A percentile compares a stretch with the other conserved stretches of the same genome.
phyloP scores from a whole-genome alignment of 371 early-diverging fungal genomes.

The Sporodiniella umbellata region DNA sequence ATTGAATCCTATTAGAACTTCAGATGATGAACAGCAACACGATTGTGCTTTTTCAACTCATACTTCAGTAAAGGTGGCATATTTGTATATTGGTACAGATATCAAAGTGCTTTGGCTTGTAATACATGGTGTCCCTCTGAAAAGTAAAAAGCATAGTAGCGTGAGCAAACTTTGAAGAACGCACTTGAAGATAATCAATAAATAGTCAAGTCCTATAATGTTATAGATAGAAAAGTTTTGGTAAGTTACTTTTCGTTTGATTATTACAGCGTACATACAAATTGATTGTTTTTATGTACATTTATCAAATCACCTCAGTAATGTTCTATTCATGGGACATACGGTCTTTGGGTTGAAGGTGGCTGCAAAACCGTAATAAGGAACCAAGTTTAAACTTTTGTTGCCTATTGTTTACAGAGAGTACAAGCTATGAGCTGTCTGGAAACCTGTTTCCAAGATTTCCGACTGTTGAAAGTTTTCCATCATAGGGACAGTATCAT shows the following conservation, averaged over 20 bases:
- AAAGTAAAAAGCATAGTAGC: conserved; percentile 5
- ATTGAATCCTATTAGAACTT: conserved; percentile 3
- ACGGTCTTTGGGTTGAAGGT: conserved; percentile 4
- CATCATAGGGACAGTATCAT: conserved; percentile 21
- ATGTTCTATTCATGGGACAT: background rate
- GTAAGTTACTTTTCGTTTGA: conserved; percentile 4
- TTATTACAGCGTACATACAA: conserved; percentile 4
- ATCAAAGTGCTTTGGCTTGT: conserved; percentile 4
- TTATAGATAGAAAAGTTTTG: conserved; percentile 4
- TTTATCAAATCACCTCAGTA: conserved; percentile 2
- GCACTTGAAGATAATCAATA: conserved; percentile 5
- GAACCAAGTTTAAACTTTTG: conserved; percentile 4
- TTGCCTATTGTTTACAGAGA: conserved; percentile 1
- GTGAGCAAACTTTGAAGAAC: conserved; percentile 5
- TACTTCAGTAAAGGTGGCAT: conserved; percentile 4
- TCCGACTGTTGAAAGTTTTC: conserved; percentile 18
- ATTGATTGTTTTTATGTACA: conserved; percentile 3
- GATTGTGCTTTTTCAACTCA: conserved; percentile 5
- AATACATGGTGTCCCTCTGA: conserved; percentile 3
- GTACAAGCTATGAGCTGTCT: conserved; percentile 10
- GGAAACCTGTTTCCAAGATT: conserved; percentile 22
- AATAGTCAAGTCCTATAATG: conserved; percentile 3
- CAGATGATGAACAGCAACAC: conserved; percentile 5
- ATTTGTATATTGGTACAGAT: conserved; percentile 3
- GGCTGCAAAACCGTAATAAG: conserved; percentile 4